Percentiles rank a stretch among this genome's conserved stretches.
Conservation (phyloP, 1,284 basidiomycete genomes). For the Tetrapyrgos nigripes region DNA sequence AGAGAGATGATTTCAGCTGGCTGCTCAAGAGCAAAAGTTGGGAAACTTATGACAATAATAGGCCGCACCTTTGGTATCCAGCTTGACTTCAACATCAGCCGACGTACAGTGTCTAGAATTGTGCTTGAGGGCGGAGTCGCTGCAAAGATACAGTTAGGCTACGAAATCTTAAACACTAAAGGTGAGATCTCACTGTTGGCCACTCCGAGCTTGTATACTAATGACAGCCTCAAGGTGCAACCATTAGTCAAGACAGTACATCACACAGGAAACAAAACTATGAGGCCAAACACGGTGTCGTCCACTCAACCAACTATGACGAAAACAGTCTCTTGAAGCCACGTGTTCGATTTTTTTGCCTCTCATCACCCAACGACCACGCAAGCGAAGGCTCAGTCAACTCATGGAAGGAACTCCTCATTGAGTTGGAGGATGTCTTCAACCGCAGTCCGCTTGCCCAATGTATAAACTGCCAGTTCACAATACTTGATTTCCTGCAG, state of each 20-base stretch:
- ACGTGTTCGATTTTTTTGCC: constrained; percentile 10
- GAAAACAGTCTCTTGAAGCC: too few relatives aligned
- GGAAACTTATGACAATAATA: not conserved
- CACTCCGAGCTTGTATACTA: not conserved
- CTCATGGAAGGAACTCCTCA: constrained; percentile 3
- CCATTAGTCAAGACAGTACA: constrained; percentile 15
- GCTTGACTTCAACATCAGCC: constrained; percentile 5
- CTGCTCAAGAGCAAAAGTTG: not conserved
- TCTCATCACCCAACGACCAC: constrained; percentile 19
- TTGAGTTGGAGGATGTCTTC: constrained; percentile 4
- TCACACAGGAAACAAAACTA: constrained; percentile 14
- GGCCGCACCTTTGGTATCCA: not conserved
- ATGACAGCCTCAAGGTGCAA: constrained; percentile 5
- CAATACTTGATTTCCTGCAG: too few relatives aligned
- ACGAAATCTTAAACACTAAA: constrained; percentile 14
- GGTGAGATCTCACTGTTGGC: constrained; percentile 5
- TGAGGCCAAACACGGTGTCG: constrained; percentile 9
- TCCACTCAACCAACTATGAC: too few relatives aligned
- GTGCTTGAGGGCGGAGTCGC: not conserved
- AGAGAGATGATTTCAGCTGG: not conserved
- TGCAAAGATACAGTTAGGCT: constrained; percentile 1
- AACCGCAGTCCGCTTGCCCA: constrained; percentile 16
- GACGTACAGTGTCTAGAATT: not conserved
- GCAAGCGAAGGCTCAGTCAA: not conserved
- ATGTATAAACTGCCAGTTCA: too few relatives aligned